A percentile compares a stretch with the other conserved stretches of the same genome.
These are phyloP conservation scores for Alternaria atra DNA, from an alignment of 2,329 filamentous ascomycete species.

Conservation along the genomic window DNA sequence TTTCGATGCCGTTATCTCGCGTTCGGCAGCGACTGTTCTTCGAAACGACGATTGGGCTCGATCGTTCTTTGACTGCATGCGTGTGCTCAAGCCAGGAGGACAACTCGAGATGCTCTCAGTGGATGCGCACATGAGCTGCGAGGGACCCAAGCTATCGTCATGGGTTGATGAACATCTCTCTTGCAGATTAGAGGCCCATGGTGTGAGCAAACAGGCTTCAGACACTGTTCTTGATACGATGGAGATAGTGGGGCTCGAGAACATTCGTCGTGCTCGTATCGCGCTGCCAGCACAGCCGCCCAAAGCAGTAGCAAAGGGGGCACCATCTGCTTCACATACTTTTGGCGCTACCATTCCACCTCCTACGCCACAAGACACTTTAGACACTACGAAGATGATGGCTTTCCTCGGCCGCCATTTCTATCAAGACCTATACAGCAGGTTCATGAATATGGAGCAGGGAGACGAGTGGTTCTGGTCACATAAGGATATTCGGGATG, in stretches of 20 bases:
- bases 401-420: conserved; percentile 38
- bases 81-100: conserved; percentile 39
- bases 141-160: conserved; percentile 29
- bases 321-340: conserved; percentile 17
- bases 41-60: conserved; percentile 41
- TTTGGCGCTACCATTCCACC: conserved; percentile 14
- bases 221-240: conserved; percentile 41
- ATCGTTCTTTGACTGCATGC: conserved; percentile 41
- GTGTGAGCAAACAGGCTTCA: conserved; percentile 33
- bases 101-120: conserved; percentile 39
- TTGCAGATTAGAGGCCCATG: conserved; percentile 30
- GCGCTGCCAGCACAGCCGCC: conserved; percentile 33
- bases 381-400: conserved; percentile 38
- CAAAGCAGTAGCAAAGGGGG: conserved; percentile 12
- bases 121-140: conserved; percentile 36
- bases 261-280: conserved; percentile 39
- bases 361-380: conserved; percentile 29
- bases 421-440: conserved; percentile 36
- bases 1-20: conserved; percentile 38
- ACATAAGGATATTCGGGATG: conserved; percentile 31
- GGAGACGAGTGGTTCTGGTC: conserved; percentile 42
- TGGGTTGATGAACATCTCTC: conserved; percentile 40
- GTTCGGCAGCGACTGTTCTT: conserved; percentile 32
- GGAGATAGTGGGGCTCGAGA: conserved; percentile 40
- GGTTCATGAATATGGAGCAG: conserved; percentile 23